phyloP scores from a whole-genome alignment of 2,329 filamentous ascomycete species.

The Paramyrothecium sp. region DNA sequence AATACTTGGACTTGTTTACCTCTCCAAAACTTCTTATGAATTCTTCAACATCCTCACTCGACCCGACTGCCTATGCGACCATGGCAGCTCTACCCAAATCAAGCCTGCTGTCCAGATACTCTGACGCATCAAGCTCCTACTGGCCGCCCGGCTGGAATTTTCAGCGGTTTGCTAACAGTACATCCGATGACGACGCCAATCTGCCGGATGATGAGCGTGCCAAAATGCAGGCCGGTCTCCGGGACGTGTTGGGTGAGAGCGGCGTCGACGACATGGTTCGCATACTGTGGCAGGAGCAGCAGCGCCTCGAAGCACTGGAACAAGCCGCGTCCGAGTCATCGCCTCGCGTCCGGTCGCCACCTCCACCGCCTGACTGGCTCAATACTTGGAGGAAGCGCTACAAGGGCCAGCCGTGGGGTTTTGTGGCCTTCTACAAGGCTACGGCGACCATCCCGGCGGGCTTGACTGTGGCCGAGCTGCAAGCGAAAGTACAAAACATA shows the following conservation, averaged over 20 bases:
- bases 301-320: background rate
- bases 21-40: too few species aligned
- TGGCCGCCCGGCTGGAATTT: conserved; percentile 15
- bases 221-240: conserved; percentile 12
- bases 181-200: background rate
- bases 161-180: background rate
- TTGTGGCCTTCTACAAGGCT: conserved; percentile 7
- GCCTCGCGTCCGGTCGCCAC: background rate
- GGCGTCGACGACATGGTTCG: conserved; percentile 3
- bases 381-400: conserved; percentile 7
- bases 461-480: background rate
- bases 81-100: too few species aligned
- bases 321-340: background rate
- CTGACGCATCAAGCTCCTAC: conserved; percentile 16
- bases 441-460: background rate
- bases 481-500: background rate
- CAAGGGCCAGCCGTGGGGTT: conserved; percentile 8
- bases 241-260: background rate
- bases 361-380: conserved; percentile 7
- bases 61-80: too few species aligned
- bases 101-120: conserved; percentile 4
- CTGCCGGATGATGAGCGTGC: conserved; percentile 10
- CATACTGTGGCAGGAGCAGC: conserved; percentile 5
- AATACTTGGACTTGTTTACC: too few species aligned
- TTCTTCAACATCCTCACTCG: too few species aligned